Evolutionary conservation across 352 stramenopile genomes (phyloP).

Genomic region (Pythium folliculosum): DNA sequence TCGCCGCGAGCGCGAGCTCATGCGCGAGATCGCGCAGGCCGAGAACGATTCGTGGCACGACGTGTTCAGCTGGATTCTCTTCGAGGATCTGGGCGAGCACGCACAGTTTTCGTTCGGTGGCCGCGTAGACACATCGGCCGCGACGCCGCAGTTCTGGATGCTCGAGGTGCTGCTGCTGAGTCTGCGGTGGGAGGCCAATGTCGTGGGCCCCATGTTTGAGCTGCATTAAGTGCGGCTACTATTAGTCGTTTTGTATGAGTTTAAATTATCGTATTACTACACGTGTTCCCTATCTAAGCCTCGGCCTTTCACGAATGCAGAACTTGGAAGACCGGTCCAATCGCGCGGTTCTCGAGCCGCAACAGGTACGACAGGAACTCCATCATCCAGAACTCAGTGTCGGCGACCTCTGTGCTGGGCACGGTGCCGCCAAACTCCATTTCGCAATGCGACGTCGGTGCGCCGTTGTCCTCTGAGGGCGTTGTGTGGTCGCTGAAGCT

Average conservation of each 20-base stretch:
- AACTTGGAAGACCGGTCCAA: conserved; percentile 35
- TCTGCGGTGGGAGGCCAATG: conserved; percentile 55
- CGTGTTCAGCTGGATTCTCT: conserved; percentile 62
- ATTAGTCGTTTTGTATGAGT: neutral
- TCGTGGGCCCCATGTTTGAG: conserved; percentile 46
- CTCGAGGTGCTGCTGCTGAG: conserved; percentile 64
- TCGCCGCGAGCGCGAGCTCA: conserved; percentile 16
- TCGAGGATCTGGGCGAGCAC: conserved; percentile 36
- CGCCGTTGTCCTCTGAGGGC: neutral
- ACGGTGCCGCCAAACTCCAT: conserved; percentile 33
- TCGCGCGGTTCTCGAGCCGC: conserved; percentile 34
- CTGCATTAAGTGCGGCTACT: conserved; percentile 9
- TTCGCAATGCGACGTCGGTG: conserved; percentile 1
- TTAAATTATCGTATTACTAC: conserved; percentile 10
- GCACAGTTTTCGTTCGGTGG: conserved; percentile 56
- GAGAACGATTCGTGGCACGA: conserved; percentile 50
- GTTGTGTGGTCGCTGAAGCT: conserved; percentile 28
- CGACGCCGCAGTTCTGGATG: conserved; percentile 57
- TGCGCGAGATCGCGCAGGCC: conserved; percentile 1
- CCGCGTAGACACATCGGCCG: conserved; percentile 41
- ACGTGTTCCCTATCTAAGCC: too few relatives aligned
- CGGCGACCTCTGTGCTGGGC: conserved; percentile 26
- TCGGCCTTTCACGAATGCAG: neutral
- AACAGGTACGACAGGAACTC: conserved; percentile 38
- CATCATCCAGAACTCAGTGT: conserved; percentile 39